Conservation (phyloP, 2,329 filamentous ascomycete genomes). For the Metarhizium guizhouense region DNA sequence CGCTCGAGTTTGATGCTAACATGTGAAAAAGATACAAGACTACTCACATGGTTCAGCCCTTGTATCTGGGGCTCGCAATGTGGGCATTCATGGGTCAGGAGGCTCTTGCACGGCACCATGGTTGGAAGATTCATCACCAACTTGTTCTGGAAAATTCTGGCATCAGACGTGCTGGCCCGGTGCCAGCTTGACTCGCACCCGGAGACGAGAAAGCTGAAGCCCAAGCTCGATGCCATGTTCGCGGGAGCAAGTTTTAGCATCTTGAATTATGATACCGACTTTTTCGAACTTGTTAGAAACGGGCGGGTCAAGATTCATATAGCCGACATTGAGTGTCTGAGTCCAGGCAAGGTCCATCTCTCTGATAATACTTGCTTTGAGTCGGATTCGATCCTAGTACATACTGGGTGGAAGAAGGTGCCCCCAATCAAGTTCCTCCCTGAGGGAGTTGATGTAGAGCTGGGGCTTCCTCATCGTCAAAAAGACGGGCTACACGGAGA, state of each 20-base stretch:
- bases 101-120: conserved; percentile 48
- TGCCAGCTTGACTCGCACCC: conserved; percentile 47
- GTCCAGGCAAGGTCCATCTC: conserved; percentile 37
- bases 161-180: conserved; percentile 42
- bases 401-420: conserved; percentile 50
- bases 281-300: conserved; percentile 45
- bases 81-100: conserved; percentile 45
- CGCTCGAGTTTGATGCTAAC: conserved; percentile 21
- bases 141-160: conserved; percentile 49
- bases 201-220: conserved; percentile 43
- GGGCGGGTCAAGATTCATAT: conserved; percentile 45
- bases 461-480: conserved; percentile 38
- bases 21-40: conserved; percentile 40
- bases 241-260: conserved; percentile 48
- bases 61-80: conserved; percentile 62
- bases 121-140: conserved; percentile 47
- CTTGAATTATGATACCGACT: conserved; percentile 48
- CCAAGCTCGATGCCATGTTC: conserved; percentile 42
- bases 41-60: conserved; percentile 66
- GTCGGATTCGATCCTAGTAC: conserved; percentile 44
- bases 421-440: conserved; percentile 44
- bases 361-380: conserved; percentile 36
- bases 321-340: conserved; percentile 39
- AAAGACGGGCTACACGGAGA: conserved; percentile 10
- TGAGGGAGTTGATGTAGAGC: conserved; percentile 32